phyloP scores from a whole-genome alignment of 2,329 filamentous ascomycete species.

The Raffaelea albimanens region DNA sequence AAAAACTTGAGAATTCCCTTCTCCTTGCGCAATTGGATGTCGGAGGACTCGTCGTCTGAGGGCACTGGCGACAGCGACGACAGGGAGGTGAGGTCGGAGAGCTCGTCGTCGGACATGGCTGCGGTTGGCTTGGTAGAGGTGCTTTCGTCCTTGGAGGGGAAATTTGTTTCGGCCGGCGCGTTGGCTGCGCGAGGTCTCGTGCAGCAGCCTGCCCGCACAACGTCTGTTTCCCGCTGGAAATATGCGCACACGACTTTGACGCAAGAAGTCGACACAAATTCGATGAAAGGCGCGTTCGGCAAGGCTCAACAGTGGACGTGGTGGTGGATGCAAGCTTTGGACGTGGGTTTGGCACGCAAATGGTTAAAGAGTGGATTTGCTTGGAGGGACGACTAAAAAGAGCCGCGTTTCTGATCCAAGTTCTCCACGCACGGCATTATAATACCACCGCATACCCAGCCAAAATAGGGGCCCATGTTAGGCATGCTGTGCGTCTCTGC shows the following conservation, averaged over 20 bases:
- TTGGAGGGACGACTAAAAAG: not conserved
- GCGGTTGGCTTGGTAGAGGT: not conserved
- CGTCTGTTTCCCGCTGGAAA: too few species aligned
- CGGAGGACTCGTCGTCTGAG: conserved; percentile 42
- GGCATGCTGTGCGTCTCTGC: conserved; percentile 1
- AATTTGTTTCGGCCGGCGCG: too few species aligned
- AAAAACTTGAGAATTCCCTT: conserved; percentile 60
- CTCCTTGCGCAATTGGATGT: conserved; percentile 37
- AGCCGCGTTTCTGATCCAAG: not conserved
- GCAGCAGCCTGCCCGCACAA: too few species aligned
- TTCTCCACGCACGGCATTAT: not conserved
- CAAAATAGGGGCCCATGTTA: not conserved
- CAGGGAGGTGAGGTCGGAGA: conserved; percentile 50
- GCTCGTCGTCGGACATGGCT: conserved; percentile 51
- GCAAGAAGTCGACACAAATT: too few species aligned
- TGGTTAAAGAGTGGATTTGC: not conserved
- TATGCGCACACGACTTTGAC: too few species aligned
- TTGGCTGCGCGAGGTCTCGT: too few species aligned
- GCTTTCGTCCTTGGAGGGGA: not conserved
- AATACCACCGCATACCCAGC: not conserved
- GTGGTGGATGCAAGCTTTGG: not conserved
- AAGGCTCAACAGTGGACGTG: not conserved
- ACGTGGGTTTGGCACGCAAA: not conserved
- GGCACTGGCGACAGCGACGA: conserved; percentile 39
- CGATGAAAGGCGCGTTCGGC: too few species aligned